Conservation (phyloP, 2,329 filamentous ascomycete genomes). For the Xylariomycetidae sp. region DNA sequence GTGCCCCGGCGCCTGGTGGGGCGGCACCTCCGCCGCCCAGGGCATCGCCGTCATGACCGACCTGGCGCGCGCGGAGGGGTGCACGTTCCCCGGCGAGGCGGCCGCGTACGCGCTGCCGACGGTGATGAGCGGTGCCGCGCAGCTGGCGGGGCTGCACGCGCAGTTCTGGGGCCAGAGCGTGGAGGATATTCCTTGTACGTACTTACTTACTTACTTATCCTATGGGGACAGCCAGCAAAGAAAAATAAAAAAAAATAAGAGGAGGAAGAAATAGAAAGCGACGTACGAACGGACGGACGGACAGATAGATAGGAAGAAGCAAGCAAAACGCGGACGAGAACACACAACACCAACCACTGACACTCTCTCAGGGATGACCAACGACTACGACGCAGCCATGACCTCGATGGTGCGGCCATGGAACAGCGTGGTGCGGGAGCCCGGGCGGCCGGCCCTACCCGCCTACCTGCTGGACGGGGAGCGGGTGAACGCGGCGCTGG, state of each 20-base stretch:
- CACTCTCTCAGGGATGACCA: slow-evolving; percentile 23
- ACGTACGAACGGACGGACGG: too few relatives aligned
- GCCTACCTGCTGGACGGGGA: slow-evolving; percentile 31
- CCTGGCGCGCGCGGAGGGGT: slow-evolving; percentile 25
- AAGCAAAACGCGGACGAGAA: too few relatives aligned
- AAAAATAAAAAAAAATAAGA: too few relatives aligned
- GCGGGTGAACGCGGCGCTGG: slow-evolving; percentile 29
- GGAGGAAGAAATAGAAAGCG: too few relatives aligned
- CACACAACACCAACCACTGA: too few relatives aligned
- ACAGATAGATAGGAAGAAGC: too few relatives aligned
- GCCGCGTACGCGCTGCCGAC: slow-evolving; percentile 25
- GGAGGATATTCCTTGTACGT: slow-evolving; percentile 17
- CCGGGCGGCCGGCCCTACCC: slow-evolving; percentile 27
- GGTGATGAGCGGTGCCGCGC: slow-evolving; percentile 30
- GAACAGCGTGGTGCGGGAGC: slow-evolving; percentile 25
- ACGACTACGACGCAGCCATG: slow-evolving; percentile 32
- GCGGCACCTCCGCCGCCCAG: slow-evolving; percentile 27
- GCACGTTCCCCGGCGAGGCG: slow-evolving; percentile 29
- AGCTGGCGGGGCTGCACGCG: slow-evolving; percentile 35
- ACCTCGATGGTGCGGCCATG: slow-evolving; percentile 25
- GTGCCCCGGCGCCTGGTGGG: slow-evolving; percentile 32
- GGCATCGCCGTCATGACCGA: slow-evolving; percentile 34
- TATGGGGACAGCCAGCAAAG: too few relatives aligned
- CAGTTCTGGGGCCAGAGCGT: slow-evolving; percentile 29
- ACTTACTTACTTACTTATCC: neutral